Evolutionary conservation across 306 rosid species (phyloP).

Genomic region (Dryas octopetala): DNA sequence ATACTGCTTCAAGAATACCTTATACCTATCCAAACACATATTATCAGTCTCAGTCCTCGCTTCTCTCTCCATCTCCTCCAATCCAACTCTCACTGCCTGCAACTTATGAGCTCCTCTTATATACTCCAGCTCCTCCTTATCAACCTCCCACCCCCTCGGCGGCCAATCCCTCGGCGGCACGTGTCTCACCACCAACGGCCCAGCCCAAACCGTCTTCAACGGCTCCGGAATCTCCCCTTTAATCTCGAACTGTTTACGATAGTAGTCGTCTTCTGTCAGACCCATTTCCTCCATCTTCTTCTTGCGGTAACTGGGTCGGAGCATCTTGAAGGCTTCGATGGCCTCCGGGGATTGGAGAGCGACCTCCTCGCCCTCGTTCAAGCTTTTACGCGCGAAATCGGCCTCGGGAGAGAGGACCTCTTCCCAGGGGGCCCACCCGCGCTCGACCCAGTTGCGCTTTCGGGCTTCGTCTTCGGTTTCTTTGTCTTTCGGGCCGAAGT

Average conservation of each 20-base stretch:
- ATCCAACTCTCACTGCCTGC: constrained; percentile 53
- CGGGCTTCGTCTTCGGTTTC: constrained; percentile 92
- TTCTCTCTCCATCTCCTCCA: constrained; percentile 53
- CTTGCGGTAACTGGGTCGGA: constrained; percentile 67
- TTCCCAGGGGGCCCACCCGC: constrained; percentile 99
- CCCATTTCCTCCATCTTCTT: constrained; percentile 82
- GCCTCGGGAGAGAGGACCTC: constrained; percentile 87
- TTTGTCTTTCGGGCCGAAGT: constrained; percentile 56
- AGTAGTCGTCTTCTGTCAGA: constrained; percentile 72
- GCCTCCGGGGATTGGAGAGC: constrained; percentile 80
- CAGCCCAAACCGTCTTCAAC: constrained; percentile 61
- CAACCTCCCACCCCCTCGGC: constrained; percentile 90
- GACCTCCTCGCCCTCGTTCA: constrained; percentile 93
- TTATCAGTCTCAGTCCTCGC: constrained; percentile 47
- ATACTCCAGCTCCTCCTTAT: constrained; percentile 69
- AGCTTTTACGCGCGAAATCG: constrained; percentile 75
- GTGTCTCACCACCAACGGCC: constrained; percentile 56
- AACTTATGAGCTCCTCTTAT: constrained; percentile 77
- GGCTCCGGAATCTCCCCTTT: constrained; percentile 78
- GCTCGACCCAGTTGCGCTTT: constrained; percentile 78
- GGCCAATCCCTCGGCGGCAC: constrained; percentile 98
- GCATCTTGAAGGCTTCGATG: constrained; percentile 89
- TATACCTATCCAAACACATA: constrained; percentile 77
- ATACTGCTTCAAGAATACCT: constrained; percentile 85
- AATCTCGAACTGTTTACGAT: constrained; percentile 63